Conservation (phyloP, 306 rosid species). For the Vigna radiata region DNA sequence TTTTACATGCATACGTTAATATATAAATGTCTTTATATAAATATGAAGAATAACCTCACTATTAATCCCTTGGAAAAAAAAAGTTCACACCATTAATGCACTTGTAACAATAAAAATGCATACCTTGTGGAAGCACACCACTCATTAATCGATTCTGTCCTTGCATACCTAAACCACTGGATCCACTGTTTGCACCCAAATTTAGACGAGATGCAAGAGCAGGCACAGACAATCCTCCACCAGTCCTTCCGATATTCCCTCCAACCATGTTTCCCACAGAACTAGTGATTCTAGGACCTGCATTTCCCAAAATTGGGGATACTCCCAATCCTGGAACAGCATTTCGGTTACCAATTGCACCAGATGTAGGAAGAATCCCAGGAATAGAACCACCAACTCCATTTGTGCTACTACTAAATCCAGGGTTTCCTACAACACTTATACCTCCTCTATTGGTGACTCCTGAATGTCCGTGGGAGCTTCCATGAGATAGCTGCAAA, state of each 20-base stretch:
- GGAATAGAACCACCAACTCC: slow-evolving; percentile 99
- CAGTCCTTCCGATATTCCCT: slow-evolving; percentile 82
- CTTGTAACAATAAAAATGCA: slow-evolving; percentile 10
- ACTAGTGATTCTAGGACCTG: slow-evolving; percentile 87
- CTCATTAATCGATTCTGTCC: slow-evolving; percentile 92
- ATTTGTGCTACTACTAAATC: slow-evolving; percentile 92
- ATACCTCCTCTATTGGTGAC: slow-evolving; percentile 96
- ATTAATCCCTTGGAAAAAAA: slow-evolving; percentile 19
- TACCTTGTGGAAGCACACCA: slow-evolving; percentile 96
- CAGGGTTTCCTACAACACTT: slow-evolving; percentile 94
- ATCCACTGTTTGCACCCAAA: slow-evolving; percentile 79
- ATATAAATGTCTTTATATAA: slow-evolving; percentile 19
- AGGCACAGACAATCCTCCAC: slow-evolving; percentile 89
- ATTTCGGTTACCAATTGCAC: slow-evolving; percentile 93
- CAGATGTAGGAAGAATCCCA: slow-evolving; percentile 95
- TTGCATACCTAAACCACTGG: slow-evolving; percentile 82
- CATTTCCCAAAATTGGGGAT: slow-evolving; percentile 88
- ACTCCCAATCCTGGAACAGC: slow-evolving; percentile 97
- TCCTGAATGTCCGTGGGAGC: slow-evolving; percentile 88
- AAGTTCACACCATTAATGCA: slow-evolving; percentile 4
- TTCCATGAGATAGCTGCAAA: slow-evolving; percentile 89
- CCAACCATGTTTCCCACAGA: slow-evolving; percentile 98
- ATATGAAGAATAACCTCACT: background rate
- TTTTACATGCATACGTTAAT: background rate
- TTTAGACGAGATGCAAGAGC: slow-evolving; percentile 89